Evolutionary conservation across 2,329 filamentous ascomycete species (phyloP), one percentile per base, ranked within the genome.

Genomic region (Hortaea sp.): DNA sequence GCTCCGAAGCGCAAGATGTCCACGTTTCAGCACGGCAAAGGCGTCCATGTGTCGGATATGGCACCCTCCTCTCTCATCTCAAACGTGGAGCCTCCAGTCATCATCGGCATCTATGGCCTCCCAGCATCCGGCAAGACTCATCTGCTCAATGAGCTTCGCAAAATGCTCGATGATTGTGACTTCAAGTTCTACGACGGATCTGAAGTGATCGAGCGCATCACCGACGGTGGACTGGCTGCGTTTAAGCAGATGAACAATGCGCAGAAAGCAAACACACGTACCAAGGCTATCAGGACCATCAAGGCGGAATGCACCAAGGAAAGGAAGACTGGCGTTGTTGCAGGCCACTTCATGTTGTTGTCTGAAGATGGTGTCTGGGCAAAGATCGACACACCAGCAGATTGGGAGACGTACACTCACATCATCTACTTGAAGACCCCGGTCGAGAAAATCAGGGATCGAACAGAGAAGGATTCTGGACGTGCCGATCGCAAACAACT

Each of bases 271-370:
- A 1, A 53, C 0, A 68, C 53, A 48, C 74, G 77, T 3, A 38
- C 64, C 32, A 43, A 47, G 32, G 75, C 76, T 4, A 78, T 81
- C 43, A 42, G 65, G 1, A 52, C 10, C 0, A 74, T 81, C 41
- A 34, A 49, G 20, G 40, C 66, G 0, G 50, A 69, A 6, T 74
- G 70, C 45, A 39, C 45, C 1, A 9, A 53, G 0, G 66, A 41
- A 7, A 56, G 63, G 0, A 63, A 60, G 47, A 50, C 60, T 5
- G 77, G 60, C 1, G 53, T 83, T 2, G 72, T 82, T 3, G 62
- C 73, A 4, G 77, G 76, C 0, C 76, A 82, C 55, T 73, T 67
- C 55, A 74, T 73, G 64, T 74, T 81, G 51, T 79, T 75, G 74
- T 58, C 57, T 1, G 54, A 69, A 0, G 54, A 67, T 0, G 48